A percentile compares a stretch with the other conserved stretches of the same genome.
phyloP scores from a whole-genome alignment of 2,329 filamentous ascomycete species.

The Xylariaceae sp. region DNA sequence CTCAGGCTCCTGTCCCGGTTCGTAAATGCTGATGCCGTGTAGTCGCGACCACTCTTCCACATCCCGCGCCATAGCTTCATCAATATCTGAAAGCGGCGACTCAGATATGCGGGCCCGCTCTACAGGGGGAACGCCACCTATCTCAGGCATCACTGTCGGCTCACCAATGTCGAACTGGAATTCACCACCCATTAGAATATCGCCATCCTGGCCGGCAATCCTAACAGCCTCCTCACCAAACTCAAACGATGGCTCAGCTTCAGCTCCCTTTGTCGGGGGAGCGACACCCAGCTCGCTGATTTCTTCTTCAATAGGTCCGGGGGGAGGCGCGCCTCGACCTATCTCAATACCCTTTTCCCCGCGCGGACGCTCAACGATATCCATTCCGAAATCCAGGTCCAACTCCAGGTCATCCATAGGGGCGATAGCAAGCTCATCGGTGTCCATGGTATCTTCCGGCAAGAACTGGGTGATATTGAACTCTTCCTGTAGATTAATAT shows the following conservation, averaged over 20 bases:
- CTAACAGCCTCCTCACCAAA: slow-evolving; percentile 58
- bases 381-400: slow-evolving; percentile 74
- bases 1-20: slow-evolving; percentile 61
- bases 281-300: slow-evolving; percentile 67
- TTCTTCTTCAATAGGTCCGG: slow-evolving; percentile 69
- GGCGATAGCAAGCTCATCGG: slow-evolving; percentile 59
- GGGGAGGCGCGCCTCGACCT: slow-evolving; percentile 79
- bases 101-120: slow-evolving; percentile 66
- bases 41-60: slow-evolving; percentile 61
- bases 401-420: slow-evolving; percentile 70
- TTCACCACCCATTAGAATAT: slow-evolving; percentile 65
- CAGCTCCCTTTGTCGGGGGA: slow-evolving; percentile 58
- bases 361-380: slow-evolving; percentile 65
- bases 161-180: slow-evolving; percentile 66
- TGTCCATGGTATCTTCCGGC: slow-evolving; percentile 63
- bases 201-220: slow-evolving; percentile 66
- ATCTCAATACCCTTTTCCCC: slow-evolving; percentile 75
- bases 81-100: slow-evolving; percentile 71
- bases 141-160: slow-evolving; percentile 58
- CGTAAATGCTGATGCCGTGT: slow-evolving; percentile 62
- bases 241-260: slow-evolving; percentile 59
- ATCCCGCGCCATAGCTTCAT: slow-evolving; percentile 63
- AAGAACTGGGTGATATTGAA: slow-evolving; percentile 80
- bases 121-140: slow-evolving; percentile 50
- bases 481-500: slow-evolving; percentile 71